phyloP scores from a whole-genome alignment of 768 basidiomycete genomes.

The Tricholoma bakamatsutake region DNA sequence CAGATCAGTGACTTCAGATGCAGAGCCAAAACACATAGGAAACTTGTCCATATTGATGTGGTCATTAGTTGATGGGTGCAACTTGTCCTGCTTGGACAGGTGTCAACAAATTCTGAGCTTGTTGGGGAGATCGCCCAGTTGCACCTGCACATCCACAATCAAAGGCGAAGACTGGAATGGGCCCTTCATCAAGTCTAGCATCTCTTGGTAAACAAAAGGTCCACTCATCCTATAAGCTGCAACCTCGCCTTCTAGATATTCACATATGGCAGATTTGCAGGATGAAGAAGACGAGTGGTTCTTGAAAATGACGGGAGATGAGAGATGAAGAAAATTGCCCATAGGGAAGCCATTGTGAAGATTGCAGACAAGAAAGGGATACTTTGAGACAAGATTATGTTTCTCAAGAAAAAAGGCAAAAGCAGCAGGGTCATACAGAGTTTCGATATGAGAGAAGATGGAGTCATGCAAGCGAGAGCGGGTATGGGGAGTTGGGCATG shows the following conservation, averaged over 20 bases:
- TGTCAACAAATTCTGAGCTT: too few species aligned
- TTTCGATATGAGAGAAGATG: constrained; percentile 19
- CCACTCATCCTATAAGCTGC: neutral
- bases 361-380: constrained; percentile 24
- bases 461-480: neutral
- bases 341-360: constrained; percentile 27
- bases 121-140: too few species aligned
- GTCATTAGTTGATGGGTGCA: too few species aligned
- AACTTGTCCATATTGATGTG: too few species aligned
- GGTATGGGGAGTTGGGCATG: too few species aligned
- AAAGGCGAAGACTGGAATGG: constrained; percentile 25
- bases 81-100: too few species aligned
- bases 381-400: constrained; percentile 15
- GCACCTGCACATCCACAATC: constrained; percentile 10
- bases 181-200: constrained; percentile 18
- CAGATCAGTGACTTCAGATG: constrained; percentile 17
- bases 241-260: constrained; percentile 17
- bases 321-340: constrained; percentile 23
- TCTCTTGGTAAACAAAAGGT: neutral
- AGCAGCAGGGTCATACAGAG: constrained; percentile 24
- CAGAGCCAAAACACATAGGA: constrained; percentile 6
- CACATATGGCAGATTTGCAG: constrained; percentile 9
- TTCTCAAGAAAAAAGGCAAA: constrained; percentile 19
- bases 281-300: constrained; percentile 7
- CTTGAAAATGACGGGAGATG: constrained; percentile 14